Conservation (phyloP, 2,329 filamentous ascomycete species). For the Colletotrichum tanaceti region DNA sequence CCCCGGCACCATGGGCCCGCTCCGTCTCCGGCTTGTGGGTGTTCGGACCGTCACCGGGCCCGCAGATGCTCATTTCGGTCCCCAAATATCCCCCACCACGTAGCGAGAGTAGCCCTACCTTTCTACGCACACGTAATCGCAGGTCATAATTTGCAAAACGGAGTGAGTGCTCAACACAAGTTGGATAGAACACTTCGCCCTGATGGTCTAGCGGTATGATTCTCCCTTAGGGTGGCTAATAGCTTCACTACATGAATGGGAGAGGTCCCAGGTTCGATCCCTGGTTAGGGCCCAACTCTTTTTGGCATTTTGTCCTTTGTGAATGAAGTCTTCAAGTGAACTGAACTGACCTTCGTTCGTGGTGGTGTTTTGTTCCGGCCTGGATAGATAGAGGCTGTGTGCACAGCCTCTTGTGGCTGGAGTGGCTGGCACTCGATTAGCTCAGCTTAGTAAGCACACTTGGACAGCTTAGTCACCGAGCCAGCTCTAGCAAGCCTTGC, state of each 20-base stretch:
- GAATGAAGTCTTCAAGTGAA: no score
- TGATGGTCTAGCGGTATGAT: conserved; percentile 31
- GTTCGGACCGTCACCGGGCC: neutral
- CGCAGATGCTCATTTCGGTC: conserved; percentile 3
- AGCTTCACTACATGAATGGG: no score
- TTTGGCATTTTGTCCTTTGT: neutral
- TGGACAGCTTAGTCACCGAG: no score
- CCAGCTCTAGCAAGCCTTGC: no score
- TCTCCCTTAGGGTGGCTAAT: conserved; percentile 28
- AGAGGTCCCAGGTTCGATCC: conserved; percentile 28
- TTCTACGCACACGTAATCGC: neutral
- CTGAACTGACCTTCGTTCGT: no score
- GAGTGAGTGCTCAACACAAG: accelerated
- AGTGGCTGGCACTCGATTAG: no score
- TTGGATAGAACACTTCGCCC: neutral
- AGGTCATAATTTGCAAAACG: neutral
- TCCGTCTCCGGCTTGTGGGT: neutral
- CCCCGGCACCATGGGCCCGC: neutral
- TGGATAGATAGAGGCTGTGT: no score
- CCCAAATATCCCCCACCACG: neutral
- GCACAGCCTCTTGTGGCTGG: no score
- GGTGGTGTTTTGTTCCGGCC: no score
- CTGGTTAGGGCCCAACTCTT: conserved; percentile 9
- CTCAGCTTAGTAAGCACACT: no score
- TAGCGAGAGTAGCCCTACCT: neutral